A percentile compares a stretch with the other conserved stretches of the same genome.
phyloP scores from a whole-genome alignment of 2,329 filamentous ascomycete species.

The Penicillium polonicum region DNA sequence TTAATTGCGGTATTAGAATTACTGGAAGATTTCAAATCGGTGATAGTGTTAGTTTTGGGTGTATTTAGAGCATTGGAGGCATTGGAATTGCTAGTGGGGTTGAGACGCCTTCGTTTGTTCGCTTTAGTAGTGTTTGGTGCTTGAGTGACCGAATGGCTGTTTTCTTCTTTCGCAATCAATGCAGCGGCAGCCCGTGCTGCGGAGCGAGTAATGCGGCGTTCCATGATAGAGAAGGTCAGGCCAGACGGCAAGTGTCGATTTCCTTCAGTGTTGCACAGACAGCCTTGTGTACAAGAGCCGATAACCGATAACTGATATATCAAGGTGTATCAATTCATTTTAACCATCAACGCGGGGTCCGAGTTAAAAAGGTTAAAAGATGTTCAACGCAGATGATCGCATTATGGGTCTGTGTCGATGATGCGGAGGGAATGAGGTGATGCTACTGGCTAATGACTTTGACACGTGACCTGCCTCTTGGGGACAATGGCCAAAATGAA shows the following conservation, averaged over 20 bases:
- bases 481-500: not conserved
- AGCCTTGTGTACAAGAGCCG: not conserved
- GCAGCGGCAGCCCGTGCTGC: slow-evolving; percentile 25
- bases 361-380: not conserved
- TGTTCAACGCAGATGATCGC: not conserved
- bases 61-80: not conserved
- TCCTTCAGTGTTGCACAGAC: not conserved
- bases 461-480: slow-evolving; percentile 2
- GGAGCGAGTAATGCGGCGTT: slow-evolving; percentile 31
- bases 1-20: not conserved
- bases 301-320: not conserved
- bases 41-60: not conserved
- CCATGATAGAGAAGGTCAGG: slow-evolving; percentile 14
- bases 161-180: slow-evolving; percentile 9
- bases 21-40: not conserved
- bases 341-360: not conserved
- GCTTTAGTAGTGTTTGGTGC: not conserved
- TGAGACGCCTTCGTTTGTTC: not conserved
- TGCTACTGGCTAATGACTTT: not conserved
- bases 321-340: not conserved
- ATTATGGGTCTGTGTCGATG: not conserved
- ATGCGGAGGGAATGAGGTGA: not conserved
- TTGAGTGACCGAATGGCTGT: slow-evolving; percentile 1
- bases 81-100: not conserved
- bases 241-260: not conserved